These are phyloP conservation scores for Leishmania guyanensis DNA, from an alignment of 208 protist genomes.

Conservation along the genomic window DNA sequence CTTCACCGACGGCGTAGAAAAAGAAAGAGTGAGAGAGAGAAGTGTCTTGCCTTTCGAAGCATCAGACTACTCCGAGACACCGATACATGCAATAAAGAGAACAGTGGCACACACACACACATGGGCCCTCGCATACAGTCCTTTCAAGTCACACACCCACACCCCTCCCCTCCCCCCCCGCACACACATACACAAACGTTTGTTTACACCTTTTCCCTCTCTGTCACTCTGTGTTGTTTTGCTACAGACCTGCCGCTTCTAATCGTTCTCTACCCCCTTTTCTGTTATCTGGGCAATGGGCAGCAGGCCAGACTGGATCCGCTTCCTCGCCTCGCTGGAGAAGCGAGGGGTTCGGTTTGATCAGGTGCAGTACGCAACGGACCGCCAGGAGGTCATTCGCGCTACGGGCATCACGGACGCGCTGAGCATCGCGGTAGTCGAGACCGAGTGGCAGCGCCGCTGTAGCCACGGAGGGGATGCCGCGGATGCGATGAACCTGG, in stretches of 20 bases:
- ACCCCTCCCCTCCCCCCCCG: too few relatives aligned
- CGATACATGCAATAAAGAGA: neutral
- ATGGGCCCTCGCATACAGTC: neutral
- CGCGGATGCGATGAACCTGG: neutral
- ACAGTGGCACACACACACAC: neutral
- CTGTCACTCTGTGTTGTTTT: neutral
- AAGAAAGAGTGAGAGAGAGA: too few relatives aligned
- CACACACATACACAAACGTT: neutral
- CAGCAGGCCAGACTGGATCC: constrained; percentile 47
- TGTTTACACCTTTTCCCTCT: neutral
- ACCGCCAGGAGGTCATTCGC: constrained; percentile 65
- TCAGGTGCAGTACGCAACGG: constrained; percentile 69
- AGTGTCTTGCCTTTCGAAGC: neutral
- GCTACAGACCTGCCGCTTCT: neutral
- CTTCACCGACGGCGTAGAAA: neutral
- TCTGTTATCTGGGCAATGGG: constrained; percentile 4
- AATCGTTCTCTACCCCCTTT: neutral
- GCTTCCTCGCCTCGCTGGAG: constrained; percentile 72
- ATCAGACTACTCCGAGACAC: neutral
- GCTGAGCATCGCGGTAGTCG: constrained; percentile 75
- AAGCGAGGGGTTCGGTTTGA: constrained; percentile 70
- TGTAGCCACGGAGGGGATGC: neutral
- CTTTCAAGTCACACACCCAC: neutral
- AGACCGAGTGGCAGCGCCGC: constrained; percentile 80
- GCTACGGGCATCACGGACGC: constrained; percentile 78